Evolutionary conservation across 129 eudicot genomes (phyloP).

Genomic region (Flaveria brownii): DNA sequence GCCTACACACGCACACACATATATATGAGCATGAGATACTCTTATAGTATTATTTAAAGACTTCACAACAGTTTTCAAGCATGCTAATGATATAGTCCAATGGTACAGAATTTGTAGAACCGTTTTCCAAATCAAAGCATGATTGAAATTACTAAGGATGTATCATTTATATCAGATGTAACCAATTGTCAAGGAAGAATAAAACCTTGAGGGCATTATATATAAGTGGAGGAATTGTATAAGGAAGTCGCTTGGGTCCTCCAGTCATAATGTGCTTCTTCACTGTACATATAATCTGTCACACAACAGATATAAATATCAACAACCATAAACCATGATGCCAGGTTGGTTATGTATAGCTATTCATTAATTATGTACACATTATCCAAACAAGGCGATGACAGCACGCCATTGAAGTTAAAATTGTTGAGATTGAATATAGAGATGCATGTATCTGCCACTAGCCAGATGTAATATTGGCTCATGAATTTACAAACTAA

Average conservation of each 20-base stretch:
- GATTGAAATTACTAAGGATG: neutral
- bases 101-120: neutral
- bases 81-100: neutral
- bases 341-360: neutral
- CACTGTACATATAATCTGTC: constrained; percentile 84
- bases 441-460: constrained; percentile 15
- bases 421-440: constrained; percentile 8
- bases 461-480: neutral
- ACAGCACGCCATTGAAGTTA: constrained; percentile 5
- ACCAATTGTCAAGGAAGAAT: constrained; percentile 5
- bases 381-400: constrained; percentile 6
- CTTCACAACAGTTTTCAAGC: constrained; percentile 1
- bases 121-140: neutral
- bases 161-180: neutral
- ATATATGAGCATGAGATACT: constrained; percentile 6
- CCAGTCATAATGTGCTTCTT: constrained; percentile 84
- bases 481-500: constrained; percentile 4
- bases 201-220: constrained; percentile 86
- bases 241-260: constrained; percentile 87
- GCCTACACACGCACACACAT: neutral
- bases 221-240: constrained; percentile 86
- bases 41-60: neutral
- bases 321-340: constrained; percentile 29
- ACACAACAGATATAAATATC: constrained; percentile 26
- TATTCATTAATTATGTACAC: constrained; percentile 19